Evolutionary conservation across 805 yeast species (phyloP).

Genomic region (Yarrowia hollandica): DNA sequence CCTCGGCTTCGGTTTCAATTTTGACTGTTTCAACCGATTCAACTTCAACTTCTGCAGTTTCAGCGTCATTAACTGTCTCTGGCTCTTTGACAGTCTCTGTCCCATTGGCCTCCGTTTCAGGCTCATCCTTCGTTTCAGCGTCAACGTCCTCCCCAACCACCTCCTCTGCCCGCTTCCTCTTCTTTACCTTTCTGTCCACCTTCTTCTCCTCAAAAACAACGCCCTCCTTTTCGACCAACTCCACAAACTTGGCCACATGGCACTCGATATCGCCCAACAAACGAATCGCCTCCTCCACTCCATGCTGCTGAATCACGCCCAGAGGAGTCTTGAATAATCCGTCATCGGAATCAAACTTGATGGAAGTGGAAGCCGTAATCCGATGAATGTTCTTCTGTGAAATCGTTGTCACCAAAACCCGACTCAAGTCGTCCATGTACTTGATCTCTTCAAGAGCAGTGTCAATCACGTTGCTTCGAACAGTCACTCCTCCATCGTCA

Average conservation of each 20-base stretch:
- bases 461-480: conserved; percentile 4
- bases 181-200: too few species aligned
- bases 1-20: not conserved
- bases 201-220: not conserved
- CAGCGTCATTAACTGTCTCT: too few species aligned
- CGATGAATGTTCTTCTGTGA: conserved; percentile 12
- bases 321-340: conserved; percentile 25
- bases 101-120: too few species aligned
- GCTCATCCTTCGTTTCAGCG: not conserved
- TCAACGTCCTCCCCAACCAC: not conserved
- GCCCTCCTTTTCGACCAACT: conserved; percentile 31
- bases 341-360: conserved; percentile 15
- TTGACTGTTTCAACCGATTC: not conserved
- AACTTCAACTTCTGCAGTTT: too few species aligned
- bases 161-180: not conserved
- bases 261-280: conserved; percentile 60
- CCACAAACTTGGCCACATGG: conserved; percentile 52
- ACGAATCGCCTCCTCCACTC: conserved; percentile 9
- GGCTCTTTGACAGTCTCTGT: too few species aligned
- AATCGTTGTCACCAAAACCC: conserved; percentile 12
- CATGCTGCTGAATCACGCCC: conserved; percentile 23
- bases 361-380: conserved; percentile 16
- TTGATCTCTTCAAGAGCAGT: conserved; percentile 26
- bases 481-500: conserved; percentile 12
- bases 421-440: conserved; percentile 18